Conservation (phyloP, 129 eudicot species). For the Tanacetum coccineum region DNA sequence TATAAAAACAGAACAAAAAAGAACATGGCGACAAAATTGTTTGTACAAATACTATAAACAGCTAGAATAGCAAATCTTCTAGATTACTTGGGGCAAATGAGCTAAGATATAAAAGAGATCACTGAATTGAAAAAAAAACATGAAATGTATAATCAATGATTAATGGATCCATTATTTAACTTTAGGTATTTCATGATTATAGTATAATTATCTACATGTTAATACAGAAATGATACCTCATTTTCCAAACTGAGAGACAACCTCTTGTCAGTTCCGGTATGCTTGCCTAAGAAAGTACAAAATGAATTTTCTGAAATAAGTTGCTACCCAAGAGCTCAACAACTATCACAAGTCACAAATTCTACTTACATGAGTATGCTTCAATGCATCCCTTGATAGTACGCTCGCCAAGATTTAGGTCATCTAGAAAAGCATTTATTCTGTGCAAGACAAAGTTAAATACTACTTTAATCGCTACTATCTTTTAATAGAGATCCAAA, state of each 20-base stretch:
- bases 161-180: not conserved
- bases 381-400: slow-evolving; percentile 85
- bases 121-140: not conserved
- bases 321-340: slow-evolving; percentile 1
- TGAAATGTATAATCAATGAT: not conserved
- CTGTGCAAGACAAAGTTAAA: slow-evolving; percentile 37
- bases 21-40: not conserved
- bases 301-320: not conserved
- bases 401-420: slow-evolving; percentile 87
- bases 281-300: slow-evolving; percentile 62
- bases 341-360: not conserved
- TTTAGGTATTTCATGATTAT: not conserved
- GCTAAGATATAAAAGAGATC: not conserved
- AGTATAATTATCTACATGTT: not conserved
- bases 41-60: not conserved
- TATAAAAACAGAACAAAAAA: not conserved
- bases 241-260: slow-evolving; percentile 89
- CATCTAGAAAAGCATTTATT: slow-evolving; percentile 69
- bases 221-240: slow-evolving; percentile 44
- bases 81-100: not conserved
- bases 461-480: not conserved
- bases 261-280: slow-evolving; percentile 77
- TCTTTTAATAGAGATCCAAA: slow-evolving; percentile 1
- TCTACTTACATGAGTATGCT: slow-evolving; percentile 91
- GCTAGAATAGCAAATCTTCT: not conserved